Evolutionary conservation across 345 rosid genomes (phyloP).

Genomic region (Salix brachista): DNA sequence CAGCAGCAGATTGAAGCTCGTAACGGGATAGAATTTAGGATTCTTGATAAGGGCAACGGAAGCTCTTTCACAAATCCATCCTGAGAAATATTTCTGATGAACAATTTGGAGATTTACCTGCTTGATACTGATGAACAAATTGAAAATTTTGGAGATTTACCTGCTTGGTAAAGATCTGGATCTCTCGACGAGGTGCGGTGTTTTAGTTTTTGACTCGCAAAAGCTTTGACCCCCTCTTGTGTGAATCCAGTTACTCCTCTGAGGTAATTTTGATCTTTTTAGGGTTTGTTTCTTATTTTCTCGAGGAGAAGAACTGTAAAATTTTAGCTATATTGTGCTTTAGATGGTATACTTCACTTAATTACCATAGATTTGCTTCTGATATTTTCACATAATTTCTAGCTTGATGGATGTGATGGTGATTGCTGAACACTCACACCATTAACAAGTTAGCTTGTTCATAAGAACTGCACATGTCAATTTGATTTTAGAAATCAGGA

Average conservation of each 20-base stretch:
- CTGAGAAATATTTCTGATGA: not conserved
- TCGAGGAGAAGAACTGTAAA: slow-evolving; percentile 7
- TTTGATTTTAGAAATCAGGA: not conserved
- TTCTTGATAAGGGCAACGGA: slow-evolving; percentile 50
- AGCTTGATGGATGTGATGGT: not conserved
- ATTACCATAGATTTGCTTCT: not conserved
- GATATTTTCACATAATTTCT: not conserved
- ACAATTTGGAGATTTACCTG: not conserved
- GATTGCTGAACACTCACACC: too few species aligned
- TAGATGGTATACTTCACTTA: not conserved
- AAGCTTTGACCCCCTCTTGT: not conserved
- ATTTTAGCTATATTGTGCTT: not conserved
- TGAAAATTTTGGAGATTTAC: not conserved
- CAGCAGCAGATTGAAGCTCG: slow-evolving; percentile 16
- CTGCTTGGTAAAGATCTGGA: slow-evolving; percentile 5
- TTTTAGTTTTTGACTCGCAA: not conserved
- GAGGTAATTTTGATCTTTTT: slow-evolving; percentile 10
- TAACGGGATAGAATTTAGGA: slow-evolving; percentile 26
- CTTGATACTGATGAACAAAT: slow-evolving; percentile 8
- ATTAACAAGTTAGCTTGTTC: not conserved
- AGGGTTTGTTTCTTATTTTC: slow-evolving; percentile 4
- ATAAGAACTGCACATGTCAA: not conserved
- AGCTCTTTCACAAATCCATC: slow-evolving; percentile 25
- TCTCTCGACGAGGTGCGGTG: not conserved
- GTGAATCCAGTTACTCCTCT: not conserved